A percentile compares a stretch with the other conserved stretches of the same genome.
Conservation (phyloP, 1,284 basidiomycete genomes). For the Ganoderma sinense region DNA sequence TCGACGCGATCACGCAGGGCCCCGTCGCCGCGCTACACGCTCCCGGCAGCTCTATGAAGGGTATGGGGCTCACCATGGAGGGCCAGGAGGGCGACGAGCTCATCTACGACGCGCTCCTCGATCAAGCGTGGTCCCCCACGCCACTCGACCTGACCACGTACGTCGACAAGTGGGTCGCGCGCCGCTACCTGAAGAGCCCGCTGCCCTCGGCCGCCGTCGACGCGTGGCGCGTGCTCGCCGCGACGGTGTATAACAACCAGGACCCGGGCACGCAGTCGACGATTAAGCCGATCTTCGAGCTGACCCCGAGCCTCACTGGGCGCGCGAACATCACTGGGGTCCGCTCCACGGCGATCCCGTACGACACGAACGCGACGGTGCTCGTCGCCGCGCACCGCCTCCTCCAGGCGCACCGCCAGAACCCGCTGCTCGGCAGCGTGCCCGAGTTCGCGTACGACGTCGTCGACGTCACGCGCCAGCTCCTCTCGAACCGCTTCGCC, state of each 20-base stretch:
- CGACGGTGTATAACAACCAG: constrained; percentile 49
- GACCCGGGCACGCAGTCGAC: constrained; percentile 45
- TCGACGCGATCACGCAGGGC: constrained; percentile 42
- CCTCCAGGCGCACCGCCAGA: constrained; percentile 37
- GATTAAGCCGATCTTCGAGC: constrained; percentile 50
- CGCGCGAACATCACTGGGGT: constrained; percentile 44
- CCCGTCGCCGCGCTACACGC: constrained; percentile 43
- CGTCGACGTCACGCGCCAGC: constrained; percentile 51
- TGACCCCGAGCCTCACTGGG: constrained; percentile 43
- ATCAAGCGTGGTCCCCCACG: constrained; percentile 49
- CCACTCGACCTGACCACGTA: constrained; percentile 43
- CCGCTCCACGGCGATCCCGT: constrained; percentile 46
- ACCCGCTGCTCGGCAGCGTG: constrained; percentile 31
- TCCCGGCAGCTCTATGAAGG: constrained; percentile 45
- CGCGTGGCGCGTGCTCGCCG: constrained; percentile 48
- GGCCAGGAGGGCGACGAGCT: constrained; percentile 55
- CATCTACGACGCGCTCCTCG: constrained; percentile 50
- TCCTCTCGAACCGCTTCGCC: constrained; percentile 50
- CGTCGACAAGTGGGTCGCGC: constrained; percentile 43
- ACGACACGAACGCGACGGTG: constrained; percentile 47
- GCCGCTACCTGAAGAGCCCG: constrained; percentile 43
- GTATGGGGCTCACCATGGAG: constrained; percentile 51
- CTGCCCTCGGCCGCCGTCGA: constrained; percentile 39
- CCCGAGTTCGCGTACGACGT: constrained; percentile 51
- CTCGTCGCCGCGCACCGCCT: constrained; percentile 46